Evolutionary conservation across 345 rosid genomes (phyloP).

Genomic region (Microthlaspi erraticum): DNA sequence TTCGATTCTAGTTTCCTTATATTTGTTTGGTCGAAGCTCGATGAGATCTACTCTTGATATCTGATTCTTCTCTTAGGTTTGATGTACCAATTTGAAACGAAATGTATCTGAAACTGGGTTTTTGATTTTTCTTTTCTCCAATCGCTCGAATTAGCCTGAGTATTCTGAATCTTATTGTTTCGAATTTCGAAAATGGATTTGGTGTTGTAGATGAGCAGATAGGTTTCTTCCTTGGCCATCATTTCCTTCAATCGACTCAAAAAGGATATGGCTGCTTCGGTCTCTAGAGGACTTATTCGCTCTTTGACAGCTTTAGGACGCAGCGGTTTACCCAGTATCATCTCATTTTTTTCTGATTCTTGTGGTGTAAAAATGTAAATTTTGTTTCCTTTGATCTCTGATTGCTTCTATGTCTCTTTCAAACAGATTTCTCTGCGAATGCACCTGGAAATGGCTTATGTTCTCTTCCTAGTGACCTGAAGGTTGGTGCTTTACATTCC

Average conservation of each 20-base stretch:
- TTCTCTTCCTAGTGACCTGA: conserved; percentile 6
- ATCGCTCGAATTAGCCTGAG: background rate
- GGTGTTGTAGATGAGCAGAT: conserved; percentile 36
- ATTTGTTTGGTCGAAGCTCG: background rate
- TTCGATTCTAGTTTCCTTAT: background rate
- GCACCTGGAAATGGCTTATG: conserved; percentile 10
- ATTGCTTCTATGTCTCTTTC: too few relatives aligned
- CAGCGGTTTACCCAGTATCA: background rate
- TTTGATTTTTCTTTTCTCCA: background rate
- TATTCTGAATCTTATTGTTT: background rate
- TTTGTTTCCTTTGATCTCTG: too few relatives aligned
- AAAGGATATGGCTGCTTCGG: conserved; percentile 55
- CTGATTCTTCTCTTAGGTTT: background rate
- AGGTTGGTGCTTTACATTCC: background rate
- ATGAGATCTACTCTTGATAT: background rate
- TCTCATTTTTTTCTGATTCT: background rate
- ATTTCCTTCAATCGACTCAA: background rate
- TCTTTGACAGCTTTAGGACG: conserved; percentile 35
- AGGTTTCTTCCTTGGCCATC: background rate
- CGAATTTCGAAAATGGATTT: conserved; percentile 8
- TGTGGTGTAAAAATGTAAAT: too few relatives aligned
- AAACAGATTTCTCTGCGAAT: too few relatives aligned
- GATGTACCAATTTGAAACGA: background rate
- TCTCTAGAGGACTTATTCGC: conserved; percentile 48
- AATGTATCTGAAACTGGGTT: background rate